Evolutionary conservation across 2,329 filamentous ascomycete species (phyloP).

Genomic region (Calonectria pseudoreteaudii): DNA sequence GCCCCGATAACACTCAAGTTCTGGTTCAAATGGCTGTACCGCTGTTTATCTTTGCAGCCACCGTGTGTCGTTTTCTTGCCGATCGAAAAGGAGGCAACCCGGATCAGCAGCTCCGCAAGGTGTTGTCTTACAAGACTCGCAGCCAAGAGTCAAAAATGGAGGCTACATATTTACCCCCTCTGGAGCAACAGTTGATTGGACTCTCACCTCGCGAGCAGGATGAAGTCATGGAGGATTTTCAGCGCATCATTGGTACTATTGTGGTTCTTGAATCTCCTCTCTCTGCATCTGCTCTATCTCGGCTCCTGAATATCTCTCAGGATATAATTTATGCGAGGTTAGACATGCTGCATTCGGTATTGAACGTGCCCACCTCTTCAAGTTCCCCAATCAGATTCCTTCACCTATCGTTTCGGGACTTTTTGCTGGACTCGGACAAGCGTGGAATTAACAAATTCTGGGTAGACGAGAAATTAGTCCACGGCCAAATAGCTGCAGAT

Average conservation of each 20-base stretch:
- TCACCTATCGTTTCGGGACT: conserved; percentile 9
- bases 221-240: background rate
- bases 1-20: background rate
- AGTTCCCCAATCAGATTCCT: background rate
- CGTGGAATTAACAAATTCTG: background rate
- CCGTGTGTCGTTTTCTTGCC: conserved; percentile 35
- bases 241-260: background rate
- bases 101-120: conserved; percentile 30
- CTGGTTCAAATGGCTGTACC: conserved; percentile 23
- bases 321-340: background rate
- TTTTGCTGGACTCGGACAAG: background rate
- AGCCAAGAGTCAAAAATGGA: conserved; percentile 2
- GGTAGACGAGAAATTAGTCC: background rate
- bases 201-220: background rate
- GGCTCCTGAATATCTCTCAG: background rate
- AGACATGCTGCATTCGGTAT: conserved; percentile 6
- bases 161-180: background rate
- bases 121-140: background rate
- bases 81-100: conserved; percentile 27
- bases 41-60: conserved; percentile 36
- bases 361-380: background rate
- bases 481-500: background rate
- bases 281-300: background rate
- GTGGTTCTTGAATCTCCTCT: conserved; percentile 4
- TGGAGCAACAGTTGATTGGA: background rate